A percentile compares a stretch with the other conserved stretches of the same genome.
These are phyloP conservation scores for Candida dubliniensis DNA, from an alignment of 1,139 yeast genomes.

Conservation along the genomic window DNA sequence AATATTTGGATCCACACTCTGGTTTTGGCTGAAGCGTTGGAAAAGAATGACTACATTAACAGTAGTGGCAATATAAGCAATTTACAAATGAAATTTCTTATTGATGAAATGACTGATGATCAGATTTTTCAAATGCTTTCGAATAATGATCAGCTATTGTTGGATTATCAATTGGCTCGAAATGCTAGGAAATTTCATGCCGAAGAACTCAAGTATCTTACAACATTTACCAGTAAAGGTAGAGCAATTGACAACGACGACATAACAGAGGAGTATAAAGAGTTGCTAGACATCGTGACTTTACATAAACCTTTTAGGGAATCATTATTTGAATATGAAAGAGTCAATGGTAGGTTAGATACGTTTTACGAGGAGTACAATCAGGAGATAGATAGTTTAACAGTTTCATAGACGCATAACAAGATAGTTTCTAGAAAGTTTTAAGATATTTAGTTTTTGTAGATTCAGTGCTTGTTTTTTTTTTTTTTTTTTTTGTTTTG, in stretches of 20 bases:
- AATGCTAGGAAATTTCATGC: slow-evolving; percentile 18
- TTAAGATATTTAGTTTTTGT: slow-evolving; percentile 1
- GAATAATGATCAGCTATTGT: slow-evolving; percentile 17
- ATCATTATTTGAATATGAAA: slow-evolving; percentile 29
- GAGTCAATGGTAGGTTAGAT: slow-evolving; percentile 5
- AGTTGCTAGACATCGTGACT: slow-evolving; percentile 17
- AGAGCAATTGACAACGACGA: slow-evolving; percentile 7
- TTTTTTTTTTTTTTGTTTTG: slow-evolving; percentile 3
- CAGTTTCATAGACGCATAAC: background rate
- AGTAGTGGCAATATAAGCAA: slow-evolving; percentile 4
- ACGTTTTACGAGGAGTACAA: slow-evolving; percentile 6
- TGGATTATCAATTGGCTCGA: slow-evolving; percentile 20
- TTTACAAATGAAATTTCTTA: slow-evolving; percentile 2
- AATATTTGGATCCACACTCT: slow-evolving; percentile 29
- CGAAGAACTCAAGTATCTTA: slow-evolving; percentile 17
- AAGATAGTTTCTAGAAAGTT: background rate
- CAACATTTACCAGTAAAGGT: slow-evolving; percentile 9
- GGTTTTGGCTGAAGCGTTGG: slow-evolving; percentile 19
- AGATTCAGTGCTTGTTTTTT: slow-evolving; percentile 1
- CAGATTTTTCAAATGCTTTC: slow-evolving; percentile 17
- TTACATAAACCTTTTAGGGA: slow-evolving; percentile 30
- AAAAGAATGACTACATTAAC: slow-evolving; percentile 21
- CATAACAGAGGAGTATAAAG: slow-evolving; percentile 2
- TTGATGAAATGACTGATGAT: slow-evolving; percentile 19
- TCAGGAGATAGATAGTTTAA: slow-evolving; percentile 8